phyloP scores from a whole-genome alignment of 306 rosid genomes.

The Vachellia collinsii region DNA sequence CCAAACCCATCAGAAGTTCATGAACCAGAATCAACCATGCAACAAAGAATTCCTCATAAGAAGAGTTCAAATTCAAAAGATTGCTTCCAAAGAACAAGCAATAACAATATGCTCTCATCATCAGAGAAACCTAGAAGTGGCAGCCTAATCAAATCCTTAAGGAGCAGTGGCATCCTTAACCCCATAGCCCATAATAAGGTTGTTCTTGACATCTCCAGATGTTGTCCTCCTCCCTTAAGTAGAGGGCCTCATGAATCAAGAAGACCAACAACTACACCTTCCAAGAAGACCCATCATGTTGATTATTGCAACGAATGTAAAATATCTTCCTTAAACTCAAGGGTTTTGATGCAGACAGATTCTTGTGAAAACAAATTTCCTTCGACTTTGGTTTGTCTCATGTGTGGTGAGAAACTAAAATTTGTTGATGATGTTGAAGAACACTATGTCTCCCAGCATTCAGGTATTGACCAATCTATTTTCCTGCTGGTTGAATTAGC shows the following conservation, averaged over 20 bases:
- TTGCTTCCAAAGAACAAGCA: conserved; percentile 42
- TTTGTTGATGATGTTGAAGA: conserved; percentile 44
- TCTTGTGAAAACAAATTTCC: background rate
- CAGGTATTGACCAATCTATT: conserved; percentile 46
- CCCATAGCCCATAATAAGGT: conserved; percentile 37
- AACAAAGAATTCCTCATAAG: conserved; percentile 15
- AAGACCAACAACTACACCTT: conserved; percentile 16
- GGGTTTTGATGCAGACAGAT: conserved; percentile 34
- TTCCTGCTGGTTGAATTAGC: background rate
- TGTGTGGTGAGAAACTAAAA: conserved; percentile 46
- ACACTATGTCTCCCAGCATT: conserved; percentile 46
- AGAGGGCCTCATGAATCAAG: conserved; percentile 32
- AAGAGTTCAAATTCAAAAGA: conserved; percentile 40
- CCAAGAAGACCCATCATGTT: conserved; percentile 12
- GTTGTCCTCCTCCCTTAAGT: conserved; percentile 34
- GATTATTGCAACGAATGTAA: conserved; percentile 37
- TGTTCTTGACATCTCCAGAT: conserved; percentile 30
- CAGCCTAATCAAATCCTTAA: conserved; percentile 17
- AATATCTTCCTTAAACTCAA: conserved; percentile 19
- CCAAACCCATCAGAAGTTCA: conserved; percentile 47
- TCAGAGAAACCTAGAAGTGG: conserved; percentile 38
- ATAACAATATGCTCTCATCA: conserved; percentile 19
- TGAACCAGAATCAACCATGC: conserved; percentile 44
- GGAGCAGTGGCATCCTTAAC: conserved; percentile 24
- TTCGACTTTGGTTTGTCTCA: conserved; percentile 38